Base-by-base conservation (phyloP, 2,329 filamentous ascomycete species). In the Aspergillus glaucus region DNA sequence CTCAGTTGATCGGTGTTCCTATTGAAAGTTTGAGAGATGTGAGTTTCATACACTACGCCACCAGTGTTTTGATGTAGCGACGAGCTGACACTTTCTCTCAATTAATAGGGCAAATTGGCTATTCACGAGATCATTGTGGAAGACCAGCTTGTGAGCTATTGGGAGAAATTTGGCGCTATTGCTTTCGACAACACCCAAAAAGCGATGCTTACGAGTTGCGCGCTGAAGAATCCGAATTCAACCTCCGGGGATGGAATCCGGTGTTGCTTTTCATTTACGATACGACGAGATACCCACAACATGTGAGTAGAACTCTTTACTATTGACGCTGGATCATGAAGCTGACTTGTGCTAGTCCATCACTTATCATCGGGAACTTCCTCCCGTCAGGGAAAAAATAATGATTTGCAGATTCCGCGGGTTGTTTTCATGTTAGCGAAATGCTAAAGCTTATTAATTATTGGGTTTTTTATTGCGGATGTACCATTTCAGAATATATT, bases 131-230 rank as follows among this genome's bases (percentile, higher is more conserved):
- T 98, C 54, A 82, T 98, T 41, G 90, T 89, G 2, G 93, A 98
- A 72, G 89, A 95, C 53, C 94, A 91, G 37, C 81, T 95, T 52
- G 93, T 97, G 47, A 88, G 88, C 60, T 98, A 98, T 63, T 98
- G 93, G 93, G 93, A 98, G 70, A 95, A 98, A 63, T 98, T 98
- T 63, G 91, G 92, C 45, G 92, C 90, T 4, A 97, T 98, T 60
- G 94, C 93, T 8, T 98, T 98, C 69, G 93, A 98, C 64, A 83
- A 86, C 49, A 85, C 82, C 8, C 93, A 97, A 65, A 95, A 98
- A 67, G 94, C 92, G 19, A 88, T 98, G 62, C 76, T 98, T 57
- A 98, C 93, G 19, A 92, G 88, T 56, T 98, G 93, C 66, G 86
- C 88, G 9, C 73, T 98, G 53, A 95, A 95, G 69, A 91, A 84